A percentile compares a stretch with the other conserved stretches of the same genome.
Conservation (phyloP, 2,329 filamentous ascomycete species). For the Clathrospora elynae region DNA sequence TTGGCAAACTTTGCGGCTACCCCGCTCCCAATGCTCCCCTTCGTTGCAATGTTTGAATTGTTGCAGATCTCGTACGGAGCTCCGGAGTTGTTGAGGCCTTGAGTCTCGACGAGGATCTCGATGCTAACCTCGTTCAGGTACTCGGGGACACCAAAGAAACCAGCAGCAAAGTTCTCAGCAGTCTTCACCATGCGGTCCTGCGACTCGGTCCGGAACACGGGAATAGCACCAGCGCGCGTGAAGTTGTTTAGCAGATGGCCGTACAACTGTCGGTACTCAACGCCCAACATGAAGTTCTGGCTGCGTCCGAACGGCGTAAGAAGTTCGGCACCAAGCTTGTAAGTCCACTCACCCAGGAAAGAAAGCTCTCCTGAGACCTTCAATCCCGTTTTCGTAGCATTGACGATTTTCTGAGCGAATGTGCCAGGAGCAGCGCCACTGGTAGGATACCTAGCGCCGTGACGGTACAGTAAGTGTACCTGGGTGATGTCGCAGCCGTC, state of each 20-base stretch:
- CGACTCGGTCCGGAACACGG: conserved; percentile 45
- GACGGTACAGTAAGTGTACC: conserved; percentile 38
- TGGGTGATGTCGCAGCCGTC: conserved; percentile 37
- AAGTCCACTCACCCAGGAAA: conserved; percentile 35
- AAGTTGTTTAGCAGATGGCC: conserved; percentile 54
- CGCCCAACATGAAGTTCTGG: conserved; percentile 51
- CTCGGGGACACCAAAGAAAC: conserved; percentile 42
- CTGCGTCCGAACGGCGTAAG: conserved; percentile 40
- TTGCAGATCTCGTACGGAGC: conserved; percentile 38
- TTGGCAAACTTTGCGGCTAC: conserved; percentile 30
- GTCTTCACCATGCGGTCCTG: conserved; percentile 45
- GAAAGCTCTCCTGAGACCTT: conserved; percentile 34
- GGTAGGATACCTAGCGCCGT: conserved; percentile 40
- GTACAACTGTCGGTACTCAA: conserved; percentile 51
- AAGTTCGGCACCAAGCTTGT: conserved; percentile 39
- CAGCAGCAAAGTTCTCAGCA: conserved; percentile 40
- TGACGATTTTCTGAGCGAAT: conserved; percentile 34
- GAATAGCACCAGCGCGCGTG: conserved; percentile 43
- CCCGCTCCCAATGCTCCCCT: conserved; percentile 35
- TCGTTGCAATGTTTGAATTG: conserved; percentile 35
- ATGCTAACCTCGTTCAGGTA: conserved; percentile 37
- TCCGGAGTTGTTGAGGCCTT: conserved; percentile 36
- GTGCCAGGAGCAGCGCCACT: conserved; percentile 30
- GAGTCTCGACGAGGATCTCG: conserved; percentile 37
- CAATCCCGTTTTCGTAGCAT: conserved; percentile 34